These are phyloP conservation scores for Cryptococcus hybrid DNA, from an alignment of 1,284 basidiomycete genomes.

Conservation along the genomic window DNA sequence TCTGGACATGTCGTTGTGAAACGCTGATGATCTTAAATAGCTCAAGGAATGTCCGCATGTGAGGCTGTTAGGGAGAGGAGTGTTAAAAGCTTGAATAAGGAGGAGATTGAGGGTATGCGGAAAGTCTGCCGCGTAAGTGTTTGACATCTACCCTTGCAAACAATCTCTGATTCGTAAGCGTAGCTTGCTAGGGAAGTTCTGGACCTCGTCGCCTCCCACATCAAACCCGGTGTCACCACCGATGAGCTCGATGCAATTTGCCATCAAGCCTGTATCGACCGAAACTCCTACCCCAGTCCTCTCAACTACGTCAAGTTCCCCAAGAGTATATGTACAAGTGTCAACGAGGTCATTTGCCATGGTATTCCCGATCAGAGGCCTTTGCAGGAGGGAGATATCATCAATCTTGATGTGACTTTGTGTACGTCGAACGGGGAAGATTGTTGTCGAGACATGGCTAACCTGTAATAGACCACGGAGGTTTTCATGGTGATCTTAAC, in stretches of 20 bases:
- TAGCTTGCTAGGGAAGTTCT: conserved; percentile 89
- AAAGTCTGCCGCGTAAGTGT: conserved; percentile 48
- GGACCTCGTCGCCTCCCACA: conserved; percentile 78
- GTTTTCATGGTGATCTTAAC: conserved; percentile 88
- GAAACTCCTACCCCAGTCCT: conserved; percentile 90
- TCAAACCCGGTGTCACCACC: conserved; percentile 89
- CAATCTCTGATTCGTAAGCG: not conserved
- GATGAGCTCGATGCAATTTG: conserved; percentile 94
- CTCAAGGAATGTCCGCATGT: conserved; percentile 40
- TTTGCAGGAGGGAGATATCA: conserved; percentile 78
- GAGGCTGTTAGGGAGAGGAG: conserved; percentile 39
- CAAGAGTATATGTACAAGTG: conserved; percentile 92
- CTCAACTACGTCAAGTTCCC: conserved; percentile 91
- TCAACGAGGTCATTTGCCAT: conserved; percentile 98
- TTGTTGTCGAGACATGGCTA: not conserved
- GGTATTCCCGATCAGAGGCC: conserved; percentile 89
- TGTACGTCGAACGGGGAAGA: conserved; percentile 27
- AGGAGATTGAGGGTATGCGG: conserved; percentile 50
- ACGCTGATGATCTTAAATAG: conserved; percentile 17
- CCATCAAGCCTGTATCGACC: conserved; percentile 88
- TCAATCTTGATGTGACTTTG: conserved; percentile 74
- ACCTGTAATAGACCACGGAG: conserved; percentile 5
- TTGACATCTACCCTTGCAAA: not conserved
- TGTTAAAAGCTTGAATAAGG: conserved; percentile 41
- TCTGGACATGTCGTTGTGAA: not conserved